Base-by-base conservation (phyloP, 1,139 yeast species). In the Magnusiomyces paraingens region DNA sequence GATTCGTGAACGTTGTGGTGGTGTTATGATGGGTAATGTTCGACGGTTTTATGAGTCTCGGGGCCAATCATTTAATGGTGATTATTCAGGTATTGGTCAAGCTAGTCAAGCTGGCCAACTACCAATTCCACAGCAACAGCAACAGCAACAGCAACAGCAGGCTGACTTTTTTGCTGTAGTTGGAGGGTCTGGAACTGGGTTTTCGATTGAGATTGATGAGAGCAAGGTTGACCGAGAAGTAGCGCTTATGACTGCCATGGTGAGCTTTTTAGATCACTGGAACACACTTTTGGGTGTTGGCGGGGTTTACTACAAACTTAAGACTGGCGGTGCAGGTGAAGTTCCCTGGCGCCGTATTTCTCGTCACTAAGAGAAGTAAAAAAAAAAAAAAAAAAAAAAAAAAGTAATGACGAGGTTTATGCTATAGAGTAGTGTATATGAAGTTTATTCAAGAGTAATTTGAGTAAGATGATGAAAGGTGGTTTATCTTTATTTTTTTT, bases 231-330 rank as follows among this genome's bases (percentile, higher is more conserved):
- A 80, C 10, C 67, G 76, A 48, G 84, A 81, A 59, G 62, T 83
- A 69, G 86, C 84, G 0, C 64, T 82, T 36, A 70, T 81, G 40
- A 77, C 83, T 4, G 86, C 85, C 1, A 69, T 82, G 61, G 77
- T 81, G 59, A 80, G 84, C 47, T 77, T 71, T 64, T 76, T 82
- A 55, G 87, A 82, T 62, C 86, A 82, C 59, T 82, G 87, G 87
- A 82, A 80, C 62, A 82, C 86, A 17, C 71, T 72, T 58, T 66
- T 78, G 49, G 80, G 79, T 35, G 78, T 81, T 39, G 86, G 86
- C 21, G 86, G 86, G 36, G 79, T 82, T 50, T 81, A 81, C 65
- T 76, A 73, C 58, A 79, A 81, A 3, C 73, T 79, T 62, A 80
- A 79, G 64, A 75, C 75, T 45, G 62, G 67, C 39, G 81, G 79